A percentile compares a stretch with the other conserved stretches of the same genome.
Conservation (phyloP, 805 yeast species). For the Wickerhamiella domercqiae region DNA sequence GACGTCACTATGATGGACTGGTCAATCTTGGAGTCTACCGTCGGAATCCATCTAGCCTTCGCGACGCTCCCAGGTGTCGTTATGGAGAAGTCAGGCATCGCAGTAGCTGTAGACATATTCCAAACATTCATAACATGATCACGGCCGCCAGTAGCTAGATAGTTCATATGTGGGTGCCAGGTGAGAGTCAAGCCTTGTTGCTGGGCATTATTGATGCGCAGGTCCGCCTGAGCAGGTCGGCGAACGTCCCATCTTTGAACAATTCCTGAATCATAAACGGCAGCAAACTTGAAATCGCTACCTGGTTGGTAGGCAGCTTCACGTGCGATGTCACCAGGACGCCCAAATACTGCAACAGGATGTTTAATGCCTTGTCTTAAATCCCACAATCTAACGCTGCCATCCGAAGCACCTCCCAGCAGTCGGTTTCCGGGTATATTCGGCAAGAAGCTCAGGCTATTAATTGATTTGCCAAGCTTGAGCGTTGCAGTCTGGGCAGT, state of each 20-base stretch:
- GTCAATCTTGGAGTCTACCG: conserved; percentile 7
- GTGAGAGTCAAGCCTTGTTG: conserved; percentile 76
- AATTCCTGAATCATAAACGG: conserved; percentile 80
- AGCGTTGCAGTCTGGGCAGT: neutral
- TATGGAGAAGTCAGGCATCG: conserved; percentile 53
- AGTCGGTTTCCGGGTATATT: conserved; percentile 27
- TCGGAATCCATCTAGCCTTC: conserved; percentile 51
- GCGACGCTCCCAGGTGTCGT: conserved; percentile 66
- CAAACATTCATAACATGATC: conserved; percentile 72
- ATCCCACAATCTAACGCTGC: conserved; percentile 74
- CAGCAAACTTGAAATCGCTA: conserved; percentile 40
- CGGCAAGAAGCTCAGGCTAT: conserved; percentile 55
- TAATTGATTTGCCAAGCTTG: conserved; percentile 19
- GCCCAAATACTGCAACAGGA: conserved; percentile 37
- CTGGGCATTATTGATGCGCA: conserved; percentile 73
- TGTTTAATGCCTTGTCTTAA: conserved; percentile 38
- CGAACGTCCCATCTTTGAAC: conserved; percentile 81
- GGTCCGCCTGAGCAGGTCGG: conserved; percentile 43
- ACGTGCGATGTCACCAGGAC: conserved; percentile 58
- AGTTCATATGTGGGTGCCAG: conserved; percentile 76
- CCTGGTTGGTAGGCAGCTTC: conserved; percentile 42
- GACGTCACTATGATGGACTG: conserved; percentile 10
- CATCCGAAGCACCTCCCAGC: conserved; percentile 64
- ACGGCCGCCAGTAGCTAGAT: conserved; percentile 81
- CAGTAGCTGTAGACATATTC: conserved; percentile 34